A percentile compares a stretch with the other conserved stretches of the same genome.
These are phyloP conservation scores for Huntiella bhutanensis DNA, from an alignment of 2,329 filamentous ascomycete species.

Conservation along the genomic window DNA sequence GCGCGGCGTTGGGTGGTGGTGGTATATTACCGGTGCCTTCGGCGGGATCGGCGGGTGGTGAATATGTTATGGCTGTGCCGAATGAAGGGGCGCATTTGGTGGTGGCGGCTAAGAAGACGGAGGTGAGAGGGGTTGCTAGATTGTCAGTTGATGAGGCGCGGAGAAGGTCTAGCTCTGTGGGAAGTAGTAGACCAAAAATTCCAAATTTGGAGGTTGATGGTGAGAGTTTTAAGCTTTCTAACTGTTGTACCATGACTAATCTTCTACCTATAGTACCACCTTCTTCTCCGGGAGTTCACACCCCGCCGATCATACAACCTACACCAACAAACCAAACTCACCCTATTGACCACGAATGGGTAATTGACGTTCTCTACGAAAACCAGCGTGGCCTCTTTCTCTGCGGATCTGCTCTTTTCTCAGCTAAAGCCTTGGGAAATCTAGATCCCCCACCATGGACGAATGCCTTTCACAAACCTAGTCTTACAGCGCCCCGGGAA, in stretches of 20 bases:
- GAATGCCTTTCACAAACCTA: constrained; percentile 42
- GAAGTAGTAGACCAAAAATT: not conserved
- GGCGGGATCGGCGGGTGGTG: constrained; percentile 1
- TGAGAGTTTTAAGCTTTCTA: not conserved
- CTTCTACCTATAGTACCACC: no score
- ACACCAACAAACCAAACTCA: not conserved
- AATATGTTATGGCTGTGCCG: constrained; percentile 10
- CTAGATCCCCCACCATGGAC: constrained; percentile 81
- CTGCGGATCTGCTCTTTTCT: constrained; percentile 82
- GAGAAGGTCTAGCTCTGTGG: constrained; percentile 1
- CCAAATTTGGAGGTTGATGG: not conserved
- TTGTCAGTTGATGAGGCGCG: constrained; percentile 1
- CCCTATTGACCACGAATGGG: constrained; percentile 26
- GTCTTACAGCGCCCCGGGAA: constrained; percentile 53
- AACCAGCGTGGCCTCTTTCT: constrained; percentile 84
- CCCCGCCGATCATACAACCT: not conserved
- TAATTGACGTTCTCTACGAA: constrained; percentile 81
- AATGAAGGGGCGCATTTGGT: constrained; percentile 3
- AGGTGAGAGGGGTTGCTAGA: constrained; percentile 8
- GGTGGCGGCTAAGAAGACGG: constrained; percentile 3
- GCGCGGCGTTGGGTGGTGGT: constrained; percentile 7
- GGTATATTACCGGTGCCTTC: constrained; percentile 9
- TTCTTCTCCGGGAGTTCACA: no score
- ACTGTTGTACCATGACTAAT: no score
- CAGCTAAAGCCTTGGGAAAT: constrained; percentile 62